phyloP scores from a whole-genome alignment of 23 red algal genomes.

The Gracilaria domingensis region DNA sequence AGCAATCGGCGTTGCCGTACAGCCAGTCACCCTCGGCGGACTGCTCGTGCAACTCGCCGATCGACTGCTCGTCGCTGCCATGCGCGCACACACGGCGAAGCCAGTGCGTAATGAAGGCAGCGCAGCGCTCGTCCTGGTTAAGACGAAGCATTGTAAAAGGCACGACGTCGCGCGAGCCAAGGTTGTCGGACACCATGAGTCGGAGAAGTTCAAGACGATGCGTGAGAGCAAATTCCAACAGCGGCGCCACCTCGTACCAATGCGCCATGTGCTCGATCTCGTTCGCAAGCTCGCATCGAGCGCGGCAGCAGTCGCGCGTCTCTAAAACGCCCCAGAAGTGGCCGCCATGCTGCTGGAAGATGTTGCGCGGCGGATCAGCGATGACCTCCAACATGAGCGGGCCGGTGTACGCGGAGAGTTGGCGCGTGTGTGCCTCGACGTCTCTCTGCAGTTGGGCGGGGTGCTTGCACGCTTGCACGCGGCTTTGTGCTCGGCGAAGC shows the following conservation, averaged over 20 bases:
- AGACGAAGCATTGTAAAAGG: conserved; percentile 7
- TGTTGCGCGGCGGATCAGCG: neutral
- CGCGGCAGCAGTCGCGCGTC: conserved; percentile 9
- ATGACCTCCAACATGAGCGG: neutral
- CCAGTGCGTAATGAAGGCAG: conserved; percentile 15
- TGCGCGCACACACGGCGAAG: conserved; percentile 1
- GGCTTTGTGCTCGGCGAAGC: neutral
- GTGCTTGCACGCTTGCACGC: conserved; percentile 2
- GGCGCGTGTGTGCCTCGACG: conserved; percentile 1
- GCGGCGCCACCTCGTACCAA: conserved; percentile 13
- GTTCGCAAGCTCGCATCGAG: conserved; percentile 13
- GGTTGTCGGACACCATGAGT: conserved; percentile 4
- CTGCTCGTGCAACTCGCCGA: neutral
- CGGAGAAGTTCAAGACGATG: neutral
- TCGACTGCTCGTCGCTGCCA: neutral
- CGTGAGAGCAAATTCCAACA: conserved; percentile 1
- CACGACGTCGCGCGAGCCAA: neutral
- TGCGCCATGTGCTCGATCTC: neutral
- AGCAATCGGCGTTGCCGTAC: conserved; percentile 12
- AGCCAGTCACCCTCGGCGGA: conserved; percentile 11
- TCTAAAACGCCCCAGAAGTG: conserved; percentile 8
- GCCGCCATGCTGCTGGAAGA: conserved; percentile 2
- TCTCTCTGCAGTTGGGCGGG: neutral
- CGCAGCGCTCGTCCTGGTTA: conserved; percentile 15
- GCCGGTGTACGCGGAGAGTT: conserved; percentile 16